Percentiles rank a stretch among this genome's conserved stretches.
These are phyloP conservation scores for Leccinellum luteum DNA, from an alignment of 768 basidiomycete genomes.

Conservation along the genomic window DNA sequence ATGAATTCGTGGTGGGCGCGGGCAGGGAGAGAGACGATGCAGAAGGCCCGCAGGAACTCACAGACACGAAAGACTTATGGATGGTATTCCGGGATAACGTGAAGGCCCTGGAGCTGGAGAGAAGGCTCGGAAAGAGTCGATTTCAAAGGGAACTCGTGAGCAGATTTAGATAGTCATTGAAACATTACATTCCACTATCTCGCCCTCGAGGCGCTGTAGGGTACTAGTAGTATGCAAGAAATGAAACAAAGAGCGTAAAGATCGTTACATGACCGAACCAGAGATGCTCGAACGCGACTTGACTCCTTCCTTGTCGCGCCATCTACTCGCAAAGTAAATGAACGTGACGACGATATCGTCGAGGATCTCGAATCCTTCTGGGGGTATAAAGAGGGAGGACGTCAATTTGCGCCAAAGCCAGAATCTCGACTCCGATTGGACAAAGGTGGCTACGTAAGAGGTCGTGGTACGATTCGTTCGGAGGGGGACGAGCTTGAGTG, in stretches of 20 bases:
- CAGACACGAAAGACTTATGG: neutral
- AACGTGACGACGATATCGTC: constrained; percentile 38
- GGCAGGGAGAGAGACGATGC: neutral
- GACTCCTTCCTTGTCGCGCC: constrained; percentile 23
- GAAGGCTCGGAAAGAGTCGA: constrained; percentile 12
- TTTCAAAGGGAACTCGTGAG: constrained; percentile 12
- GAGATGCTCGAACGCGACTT: constrained; percentile 13
- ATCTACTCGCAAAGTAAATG: constrained; percentile 32
- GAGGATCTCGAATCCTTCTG: constrained; percentile 29
- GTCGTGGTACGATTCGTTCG: neutral
- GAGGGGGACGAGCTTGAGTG: constrained; percentile 26
- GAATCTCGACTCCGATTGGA: constrained; percentile 15
- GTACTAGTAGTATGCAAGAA: constrained; percentile 4
- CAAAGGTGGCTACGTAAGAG: constrained; percentile 29
- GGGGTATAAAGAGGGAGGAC: constrained; percentile 26
- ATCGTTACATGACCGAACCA: neutral
- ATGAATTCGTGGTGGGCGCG: neutral
- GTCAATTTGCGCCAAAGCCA: constrained; percentile 13
- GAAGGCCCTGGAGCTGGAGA: constrained; percentile 13
- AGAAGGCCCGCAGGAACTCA: neutral
- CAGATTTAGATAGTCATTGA: constrained; percentile 9
- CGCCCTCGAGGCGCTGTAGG: neutral
- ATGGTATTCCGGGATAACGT: neutral
- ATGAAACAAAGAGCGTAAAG: neutral
- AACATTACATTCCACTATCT: neutral